These are phyloP conservation scores for Bonia amplexicaulis DNA, from an alignment of 176 grass and related monocot species.

Conservation along the genomic window DNA sequence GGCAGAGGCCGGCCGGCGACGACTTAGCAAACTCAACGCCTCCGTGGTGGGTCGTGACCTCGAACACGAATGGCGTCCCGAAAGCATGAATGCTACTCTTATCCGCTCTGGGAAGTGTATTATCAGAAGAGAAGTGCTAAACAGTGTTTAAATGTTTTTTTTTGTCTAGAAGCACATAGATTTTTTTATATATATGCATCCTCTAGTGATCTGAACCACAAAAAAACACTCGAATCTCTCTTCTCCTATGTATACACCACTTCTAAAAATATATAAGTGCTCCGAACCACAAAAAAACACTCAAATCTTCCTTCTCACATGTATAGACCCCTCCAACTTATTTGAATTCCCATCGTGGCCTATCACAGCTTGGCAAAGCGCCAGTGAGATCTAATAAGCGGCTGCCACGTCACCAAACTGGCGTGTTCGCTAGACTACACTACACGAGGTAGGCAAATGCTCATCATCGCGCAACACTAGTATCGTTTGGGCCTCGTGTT, in stretches of 20 bases:
- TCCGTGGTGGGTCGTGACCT: background rate
- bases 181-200: too few species aligned
- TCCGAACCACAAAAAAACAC: too few species aligned
- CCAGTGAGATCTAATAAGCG: background rate
- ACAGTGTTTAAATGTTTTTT: too few species aligned
- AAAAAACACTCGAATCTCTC: too few species aligned
- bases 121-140: too few species aligned
- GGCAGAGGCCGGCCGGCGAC: background rate
- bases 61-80: background rate
- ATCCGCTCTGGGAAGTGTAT: background rate
- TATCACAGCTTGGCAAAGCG: background rate
- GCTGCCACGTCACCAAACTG: constrained; percentile 14
- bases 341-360: background rate
- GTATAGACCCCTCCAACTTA: too few species aligned
- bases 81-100: too few species aligned
- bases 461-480: background rate
- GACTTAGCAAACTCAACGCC: constrained; percentile 28
- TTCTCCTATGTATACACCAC: too few species aligned
- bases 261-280: too few species aligned
- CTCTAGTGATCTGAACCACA: too few species aligned
- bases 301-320: too few species aligned
- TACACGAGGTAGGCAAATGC: background rate
- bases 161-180: too few species aligned
- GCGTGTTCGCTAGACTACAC: background rate
- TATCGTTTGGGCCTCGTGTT: background rate